Percentiles rank a stretch among this genome's conserved stretches.
Evolutionary conservation across 2,329 filamentous ascomycete genomes (phyloP).

Genomic region (Cladosporium cucumerinum): DNA sequence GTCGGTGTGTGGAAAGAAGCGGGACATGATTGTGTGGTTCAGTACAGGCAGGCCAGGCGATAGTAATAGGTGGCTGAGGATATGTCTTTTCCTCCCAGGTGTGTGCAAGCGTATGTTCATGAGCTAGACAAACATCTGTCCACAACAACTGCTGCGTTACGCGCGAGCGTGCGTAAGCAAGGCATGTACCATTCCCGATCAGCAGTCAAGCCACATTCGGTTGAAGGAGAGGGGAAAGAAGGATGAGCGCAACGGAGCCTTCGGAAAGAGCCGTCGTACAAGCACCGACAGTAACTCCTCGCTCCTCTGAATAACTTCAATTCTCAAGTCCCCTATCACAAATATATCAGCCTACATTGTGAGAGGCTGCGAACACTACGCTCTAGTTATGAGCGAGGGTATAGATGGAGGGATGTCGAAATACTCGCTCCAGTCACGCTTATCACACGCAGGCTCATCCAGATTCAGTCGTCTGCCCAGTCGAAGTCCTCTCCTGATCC

Average conservation of each 20-base stretch:
- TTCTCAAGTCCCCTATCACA: not conserved
- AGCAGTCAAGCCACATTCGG: not conserved
- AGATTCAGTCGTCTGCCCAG: not conserved
- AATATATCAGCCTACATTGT: not conserved
- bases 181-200: not conserved
- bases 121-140: not conserved
- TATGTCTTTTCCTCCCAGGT: not conserved
- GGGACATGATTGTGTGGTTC: conserved; percentile 46
- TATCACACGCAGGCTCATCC: not conserved
- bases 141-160: not conserved
- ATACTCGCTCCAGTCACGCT: not conserved
- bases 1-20: conserved; percentile 52
- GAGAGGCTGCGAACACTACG: not conserved
- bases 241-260: not conserved
- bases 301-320: not conserved
- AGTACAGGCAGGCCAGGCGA: not conserved
- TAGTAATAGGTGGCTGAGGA: not conserved
- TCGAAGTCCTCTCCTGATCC: not conserved
- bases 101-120: not conserved
- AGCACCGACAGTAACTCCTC: not conserved
- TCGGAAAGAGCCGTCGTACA: not conserved
- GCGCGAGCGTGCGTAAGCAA: not conserved
- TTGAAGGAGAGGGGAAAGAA: not conserved
- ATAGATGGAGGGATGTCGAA: not conserved
- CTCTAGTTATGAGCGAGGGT: not conserved